Conservation (phyloP, 192 early-diverging fungal genomes). For the Backusella mclennaniae region DNA sequence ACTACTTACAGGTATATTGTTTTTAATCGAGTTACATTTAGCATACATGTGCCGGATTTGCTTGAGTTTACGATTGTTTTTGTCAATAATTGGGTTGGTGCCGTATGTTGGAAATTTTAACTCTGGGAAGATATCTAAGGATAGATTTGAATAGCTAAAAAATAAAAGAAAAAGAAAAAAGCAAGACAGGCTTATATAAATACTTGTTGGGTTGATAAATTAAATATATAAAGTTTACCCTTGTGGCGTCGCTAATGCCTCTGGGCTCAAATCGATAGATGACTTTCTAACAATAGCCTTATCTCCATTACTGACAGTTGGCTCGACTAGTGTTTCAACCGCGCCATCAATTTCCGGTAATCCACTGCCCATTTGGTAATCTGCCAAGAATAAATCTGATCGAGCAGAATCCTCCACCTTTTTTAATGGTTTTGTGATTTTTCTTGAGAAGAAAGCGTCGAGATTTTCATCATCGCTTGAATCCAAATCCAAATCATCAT, state of each 20-base stretch:
- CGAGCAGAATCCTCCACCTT: slow-evolving; percentile 19
- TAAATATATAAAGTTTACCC: neutral
- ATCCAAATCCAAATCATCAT: slow-evolving; percentile 32
- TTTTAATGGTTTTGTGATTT: neutral
- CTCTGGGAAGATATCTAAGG: slow-evolving; percentile 41
- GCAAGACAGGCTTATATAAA: neutral
- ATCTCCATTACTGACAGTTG: neutral
- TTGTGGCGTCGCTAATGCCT: neutral
- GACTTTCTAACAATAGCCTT: neutral
- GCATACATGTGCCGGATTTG: slow-evolving; percentile 44
- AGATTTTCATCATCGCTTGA: slow-evolving; percentile 37
- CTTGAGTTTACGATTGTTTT: slow-evolving; percentile 40
- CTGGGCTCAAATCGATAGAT: neutral
- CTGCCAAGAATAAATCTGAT: slow-evolving; percentile 46
- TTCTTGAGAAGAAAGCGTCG: slow-evolving; percentile 17
- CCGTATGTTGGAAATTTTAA: slow-evolving; percentile 38
- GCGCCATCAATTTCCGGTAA: slow-evolving; percentile 36
- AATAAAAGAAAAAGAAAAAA: neutral
- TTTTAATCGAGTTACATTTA: slow-evolving; percentile 42
- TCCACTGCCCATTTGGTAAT: slow-evolving; percentile 41
- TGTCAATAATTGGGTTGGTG: slow-evolving; percentile 38
- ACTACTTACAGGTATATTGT: slow-evolving; percentile 37
- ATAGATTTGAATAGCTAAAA: slow-evolving; percentile 11
- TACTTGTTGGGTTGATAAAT: neutral
- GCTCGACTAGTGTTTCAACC: slow-evolving; percentile 8